phyloP scores from a whole-genome alignment of 169 alveolate species.

The Plasmodium yoelii region DNA sequence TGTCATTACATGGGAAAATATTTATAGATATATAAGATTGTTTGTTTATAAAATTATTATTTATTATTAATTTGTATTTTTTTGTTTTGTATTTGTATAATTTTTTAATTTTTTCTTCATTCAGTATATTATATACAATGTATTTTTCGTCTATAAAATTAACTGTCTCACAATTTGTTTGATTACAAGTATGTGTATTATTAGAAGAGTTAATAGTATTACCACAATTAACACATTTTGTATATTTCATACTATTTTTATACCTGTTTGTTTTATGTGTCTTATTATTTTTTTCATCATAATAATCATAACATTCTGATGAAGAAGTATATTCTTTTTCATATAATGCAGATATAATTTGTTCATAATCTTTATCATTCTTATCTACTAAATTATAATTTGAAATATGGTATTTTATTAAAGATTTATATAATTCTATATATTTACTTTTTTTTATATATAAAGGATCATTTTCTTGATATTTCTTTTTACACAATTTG shows the following conservation, averaged over 20 bases:
- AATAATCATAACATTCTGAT: no score
- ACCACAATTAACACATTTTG: no score
- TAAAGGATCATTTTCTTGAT: not conserved
- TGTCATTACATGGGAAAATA: constrained; percentile 31
- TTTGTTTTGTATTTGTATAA: constrained; percentile 53
- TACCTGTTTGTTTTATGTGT: no score
- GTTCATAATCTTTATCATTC: no score
- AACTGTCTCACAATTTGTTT: no score
- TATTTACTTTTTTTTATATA: constrained; percentile 46
- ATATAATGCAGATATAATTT: no score
- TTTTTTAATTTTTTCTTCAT: constrained; percentile 33
- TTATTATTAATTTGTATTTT: constrained; percentile 15
- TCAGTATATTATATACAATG: constrained; percentile 29
- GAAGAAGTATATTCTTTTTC: no score
- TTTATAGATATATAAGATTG: constrained; percentile 50
- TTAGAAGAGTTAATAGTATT: no score
- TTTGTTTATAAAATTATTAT: constrained; percentile 37
- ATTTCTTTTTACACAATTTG: not conserved
- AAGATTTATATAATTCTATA: constrained; percentile 17
- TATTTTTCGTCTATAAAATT: constrained; percentile 8
- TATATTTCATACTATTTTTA: no score
- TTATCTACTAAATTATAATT: constrained; percentile 17
- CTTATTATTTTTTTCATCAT: no score
- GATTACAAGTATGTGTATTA: no score
- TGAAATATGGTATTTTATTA: constrained; percentile 26